Percentiles rank a stretch among this genome's conserved stretches.
phyloP scores from a whole-genome alignment of 192 early-diverging fungal genomes.

The Jimgerdemannia flammicorona region DNA sequence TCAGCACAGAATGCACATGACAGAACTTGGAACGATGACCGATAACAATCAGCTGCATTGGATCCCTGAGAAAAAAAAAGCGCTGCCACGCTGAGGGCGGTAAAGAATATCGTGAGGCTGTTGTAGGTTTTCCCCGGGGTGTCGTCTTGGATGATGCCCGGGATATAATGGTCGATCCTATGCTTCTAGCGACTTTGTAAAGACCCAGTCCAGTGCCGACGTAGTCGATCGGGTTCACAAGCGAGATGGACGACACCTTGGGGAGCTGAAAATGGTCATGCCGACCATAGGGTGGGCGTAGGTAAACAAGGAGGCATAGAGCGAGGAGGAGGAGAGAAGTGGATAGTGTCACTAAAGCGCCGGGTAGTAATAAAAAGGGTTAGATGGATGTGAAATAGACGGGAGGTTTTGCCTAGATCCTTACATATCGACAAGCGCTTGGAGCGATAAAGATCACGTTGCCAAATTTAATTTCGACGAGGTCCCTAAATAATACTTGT shows the following conservation, averaged over 20 bases:
- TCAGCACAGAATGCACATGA: too few species aligned
- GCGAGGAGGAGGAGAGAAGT: conserved; percentile 25
- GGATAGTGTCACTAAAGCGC: conserved; percentile 24
- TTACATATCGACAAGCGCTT: conserved; percentile 41
- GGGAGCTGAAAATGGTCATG: conserved; percentile 51
- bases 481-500: conserved; percentile 10
- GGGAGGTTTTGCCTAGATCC: too few species aligned
- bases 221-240: conserved; percentile 51
- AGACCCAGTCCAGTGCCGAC: conserved; percentile 59
- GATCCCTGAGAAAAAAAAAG: too few species aligned
- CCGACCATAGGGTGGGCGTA: conserved; percentile 52
- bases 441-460: conserved; percentile 21
- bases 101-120: conserved; percentile 26
- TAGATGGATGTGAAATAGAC: too few species aligned
- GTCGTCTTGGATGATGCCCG: conserved; percentile 56
- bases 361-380: too few species aligned
- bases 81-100: too few species aligned
- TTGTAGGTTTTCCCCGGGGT: conserved; percentile 26
- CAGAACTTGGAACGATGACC: too few species aligned
- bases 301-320: conserved; percentile 47
- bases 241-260: conserved; percentile 55
- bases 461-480: conserved; percentile 34
- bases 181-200: conserved; percentile 60
- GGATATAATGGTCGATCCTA: conserved; percentile 54
- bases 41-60: too few species aligned